These are phyloP conservation scores for Hypoxylon sp. DNA, from an alignment of 2,329 filamentous ascomycete species.

Conservation along the genomic window DNA sequence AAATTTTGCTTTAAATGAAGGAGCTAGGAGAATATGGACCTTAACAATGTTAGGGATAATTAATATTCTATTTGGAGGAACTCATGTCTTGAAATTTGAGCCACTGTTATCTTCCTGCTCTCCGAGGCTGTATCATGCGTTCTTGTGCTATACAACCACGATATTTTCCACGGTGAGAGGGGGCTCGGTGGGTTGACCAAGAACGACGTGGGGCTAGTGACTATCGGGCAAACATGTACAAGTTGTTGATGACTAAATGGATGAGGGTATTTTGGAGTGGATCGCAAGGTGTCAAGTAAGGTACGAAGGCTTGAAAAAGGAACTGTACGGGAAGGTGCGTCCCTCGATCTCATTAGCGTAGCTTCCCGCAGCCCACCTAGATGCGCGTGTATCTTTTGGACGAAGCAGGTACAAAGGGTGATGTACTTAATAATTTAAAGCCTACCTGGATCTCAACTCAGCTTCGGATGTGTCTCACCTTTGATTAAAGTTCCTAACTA, in stretches of 20 bases:
- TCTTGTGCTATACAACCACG: conserved; percentile 14
- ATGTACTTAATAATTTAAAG: conserved; percentile 34
- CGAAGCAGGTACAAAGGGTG: conserved; percentile 21
- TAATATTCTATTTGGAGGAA: not conserved
- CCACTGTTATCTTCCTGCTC: not conserved
- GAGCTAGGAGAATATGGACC: not conserved
- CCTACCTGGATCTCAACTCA: conserved; percentile 36
- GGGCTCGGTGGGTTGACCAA: not conserved
- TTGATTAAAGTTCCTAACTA: conserved; percentile 34
- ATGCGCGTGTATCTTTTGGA: conserved; percentile 39
- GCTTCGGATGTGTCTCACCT: conserved; percentile 50
- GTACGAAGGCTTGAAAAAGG: conserved; percentile 12
- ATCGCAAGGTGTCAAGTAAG: conserved; percentile 1
- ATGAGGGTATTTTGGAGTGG: conserved; percentile 11
- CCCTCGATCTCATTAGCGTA: conserved; percentile 40
- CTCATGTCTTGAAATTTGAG: not conserved
- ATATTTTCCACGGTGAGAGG: not conserved
- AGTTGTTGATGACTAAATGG: not conserved
- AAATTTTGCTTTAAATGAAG: not conserved
- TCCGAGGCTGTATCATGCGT: conserved; percentile 1
- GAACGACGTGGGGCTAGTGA: conserved; percentile 10
- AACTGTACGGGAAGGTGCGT: conserved; percentile 43
- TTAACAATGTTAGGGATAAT: not conserved
- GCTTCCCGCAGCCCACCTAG: conserved; percentile 45
- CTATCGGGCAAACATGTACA: conserved; percentile 11